Percentiles rank a stretch among this genome's conserved stretches.
Conservation (phyloP, 108 stramenopile genomes). For the Nitzschia sp. region DNA sequence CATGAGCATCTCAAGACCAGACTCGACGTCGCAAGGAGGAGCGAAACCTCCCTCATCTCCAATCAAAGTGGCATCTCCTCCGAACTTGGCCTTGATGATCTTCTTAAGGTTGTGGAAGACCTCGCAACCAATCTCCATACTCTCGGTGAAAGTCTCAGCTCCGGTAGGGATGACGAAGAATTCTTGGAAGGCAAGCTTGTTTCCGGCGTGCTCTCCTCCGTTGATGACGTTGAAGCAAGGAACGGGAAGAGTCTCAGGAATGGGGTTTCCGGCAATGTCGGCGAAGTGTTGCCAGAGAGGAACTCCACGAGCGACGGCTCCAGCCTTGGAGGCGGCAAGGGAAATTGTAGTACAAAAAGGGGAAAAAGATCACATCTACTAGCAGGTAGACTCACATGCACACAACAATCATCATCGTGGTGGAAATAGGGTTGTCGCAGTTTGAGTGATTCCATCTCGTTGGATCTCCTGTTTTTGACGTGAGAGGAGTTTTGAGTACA, state of each 20-base stretch:
- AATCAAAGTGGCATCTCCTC: constrained; percentile 97
- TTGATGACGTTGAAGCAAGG: constrained; percentile 99
- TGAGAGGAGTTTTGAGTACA: too few relatives aligned
- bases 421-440: too few relatives aligned
- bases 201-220: constrained; percentile 99
- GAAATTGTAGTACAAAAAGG: constrained; percentile 62
- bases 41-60: constrained; percentile 99
- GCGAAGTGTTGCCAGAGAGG: constrained; percentile 99
- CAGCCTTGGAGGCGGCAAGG: constrained; percentile 96
- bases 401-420: too few relatives aligned
- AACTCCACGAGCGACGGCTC: constrained; percentile 92
- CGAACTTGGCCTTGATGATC: constrained; percentile 98
- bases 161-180: constrained; percentile 99
- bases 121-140: constrained; percentile 98
- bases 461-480: too few relatives aligned
- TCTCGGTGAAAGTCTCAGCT: constrained; percentile 89
- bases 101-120: constrained; percentile 97
- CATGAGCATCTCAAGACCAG: constrained; percentile 97
- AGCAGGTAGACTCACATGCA: too few relatives aligned
- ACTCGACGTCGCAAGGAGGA: constrained; percentile 90
- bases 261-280: constrained; percentile 95
- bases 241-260: constrained; percentile 91
- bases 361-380: too few relatives aligned
- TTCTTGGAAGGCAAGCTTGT: constrained; percentile 98
- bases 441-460: too few relatives aligned